Base-by-base conservation (phyloP, 805 yeast genomes). In the Candida alai region DNA sequence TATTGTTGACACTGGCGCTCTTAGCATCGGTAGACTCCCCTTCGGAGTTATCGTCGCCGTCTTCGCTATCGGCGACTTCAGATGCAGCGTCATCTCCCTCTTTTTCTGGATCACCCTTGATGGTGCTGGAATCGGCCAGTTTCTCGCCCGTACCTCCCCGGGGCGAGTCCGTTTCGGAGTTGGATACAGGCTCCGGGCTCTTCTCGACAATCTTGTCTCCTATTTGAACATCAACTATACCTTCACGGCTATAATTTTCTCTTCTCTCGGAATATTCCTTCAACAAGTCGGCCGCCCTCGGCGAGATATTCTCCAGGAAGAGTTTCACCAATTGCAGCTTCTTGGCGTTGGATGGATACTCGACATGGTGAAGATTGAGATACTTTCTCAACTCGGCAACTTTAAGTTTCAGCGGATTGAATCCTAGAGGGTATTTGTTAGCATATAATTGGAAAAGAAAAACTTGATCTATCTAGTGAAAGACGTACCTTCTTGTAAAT, bases 381-480 rank as follows among this genome's bases (percentile, higher is more conserved):
- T 86, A 69, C 15, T 77, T 71, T 48, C 93, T 72, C 50, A 90
- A 65, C 39, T 84, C 76, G 3, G 88, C 76, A 15, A 85, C 79
- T 33, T 78, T 82, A 43, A 83, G 62, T 24, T 69, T 62, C 17
- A 69, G 60, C 5, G 90, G 83, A 51, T 87, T 79, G 55, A 84
- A 86, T 5, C 30, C 42, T 30, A 24, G 13, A 22, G 27, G 10
- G 8, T 23, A 25, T 10, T 23, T 23, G 18, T 15, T 20, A 23
- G 9, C 24, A 21, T 21, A n/a, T n/a, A 21, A 10, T 21, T n/a
- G 10, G 9, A n/a, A 9, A 21, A 21, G 24, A 21, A 10, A 10
- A 21, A 9, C n/a, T 21, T 21, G 24, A 21, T 10, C 24, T 21
- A 21, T 21, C n/a, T n/a, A n/a, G n/a, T n/a, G n/a, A n/a, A n/a